Evolutionary conservation across 148 eudicot genomes (phyloP), one percentile per base, ranked within the genome.

Genomic region (Selenicereus undatus): DNA sequence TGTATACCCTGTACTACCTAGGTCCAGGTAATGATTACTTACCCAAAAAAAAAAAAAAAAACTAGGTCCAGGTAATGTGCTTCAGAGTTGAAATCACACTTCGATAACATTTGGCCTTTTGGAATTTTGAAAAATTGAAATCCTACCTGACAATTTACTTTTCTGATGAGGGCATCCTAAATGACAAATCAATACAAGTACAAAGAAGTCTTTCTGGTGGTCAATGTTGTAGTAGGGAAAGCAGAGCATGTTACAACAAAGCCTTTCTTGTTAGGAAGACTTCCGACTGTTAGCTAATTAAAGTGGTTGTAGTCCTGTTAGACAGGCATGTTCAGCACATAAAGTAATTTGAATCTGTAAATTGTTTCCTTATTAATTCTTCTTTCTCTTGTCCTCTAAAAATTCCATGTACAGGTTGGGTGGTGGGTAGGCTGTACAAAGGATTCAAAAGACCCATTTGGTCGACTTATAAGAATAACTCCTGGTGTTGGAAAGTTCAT

Each of bases 341-440:
- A 39, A 39, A 39, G 32, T 39, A 39, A 39, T 39, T 39, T 39
- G 43, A 39, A 39, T 39, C 43, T 39, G 43, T 39, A 39, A 7
- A 7, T 0, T 3, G 24, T 22, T 35, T 68, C 4, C 1, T 76
- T 50, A 45, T 39, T 68, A 29, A 68, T 45, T 0, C 62, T 6
- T 11, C 42, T 68, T 30, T 48, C 60, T 1, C 0, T 52, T 50
- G 27, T 51, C 42, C 24, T n/a, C 11, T 58, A 16, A 52, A 65
- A 54, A 26, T 4, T 68, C 14, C 62, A 18, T 64, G 50, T 86
- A 60, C 90, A 97, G 99, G 94, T 94, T 76, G 98, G 99, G 64
- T 97, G 98, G 99, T 97, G 99, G 99, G 91, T 91, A 77, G 99
- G 98, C 60, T 90, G 78, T 87, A 91, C 95, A 42, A 92, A 93